These are phyloP conservation scores for Fraxinus excelsior DNA, from an alignment of 257 asterid species.

Conservation along the genomic window DNA sequence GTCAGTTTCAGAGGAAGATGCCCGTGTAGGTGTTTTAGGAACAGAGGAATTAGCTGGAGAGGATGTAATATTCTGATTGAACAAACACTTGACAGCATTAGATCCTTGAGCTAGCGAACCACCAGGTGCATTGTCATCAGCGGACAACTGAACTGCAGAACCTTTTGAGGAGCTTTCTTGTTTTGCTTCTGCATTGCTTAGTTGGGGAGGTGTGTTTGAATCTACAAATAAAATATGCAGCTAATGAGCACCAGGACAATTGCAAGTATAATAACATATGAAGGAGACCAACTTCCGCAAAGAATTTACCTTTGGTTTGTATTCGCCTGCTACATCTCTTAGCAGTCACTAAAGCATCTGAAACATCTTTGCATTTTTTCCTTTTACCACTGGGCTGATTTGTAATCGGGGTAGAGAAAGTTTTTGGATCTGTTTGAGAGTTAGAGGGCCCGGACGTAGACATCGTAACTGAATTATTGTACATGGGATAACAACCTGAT, in stretches of 20 bases:
- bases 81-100: conserved; percentile 74
- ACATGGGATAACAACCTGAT: conserved; percentile 56
- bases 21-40: conserved; percentile 80
- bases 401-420: conserved; percentile 45
- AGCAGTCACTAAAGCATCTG: conserved; percentile 32
- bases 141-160: conserved; percentile 35
- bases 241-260: conserved; percentile 11
- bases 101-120: conserved; percentile 57
- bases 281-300: conserved; percentile 1
- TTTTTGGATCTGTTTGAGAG: conserved; percentile 30
- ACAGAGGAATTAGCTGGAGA: conserved; percentile 59
- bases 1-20: conserved; percentile 66
- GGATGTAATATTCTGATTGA: conserved; percentile 61
- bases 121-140: conserved; percentile 23
- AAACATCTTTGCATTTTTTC: conserved; percentile 46
- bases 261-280: neutral
- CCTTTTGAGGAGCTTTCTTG: conserved; percentile 28
- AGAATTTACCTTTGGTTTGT: conserved; percentile 50
- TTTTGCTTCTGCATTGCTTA: conserved; percentile 33
- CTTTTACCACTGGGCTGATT: conserved; percentile 49
- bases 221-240: conserved; percentile 32
- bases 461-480: conserved; percentile 45
- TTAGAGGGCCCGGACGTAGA: conserved; percentile 40
- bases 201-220: conserved; percentile 30
- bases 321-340: conserved; percentile 60